These are phyloP conservation scores for Gossypium aridum DNA, from an alignment of 441 rosid genomes.

Conservation along the genomic window DNA sequence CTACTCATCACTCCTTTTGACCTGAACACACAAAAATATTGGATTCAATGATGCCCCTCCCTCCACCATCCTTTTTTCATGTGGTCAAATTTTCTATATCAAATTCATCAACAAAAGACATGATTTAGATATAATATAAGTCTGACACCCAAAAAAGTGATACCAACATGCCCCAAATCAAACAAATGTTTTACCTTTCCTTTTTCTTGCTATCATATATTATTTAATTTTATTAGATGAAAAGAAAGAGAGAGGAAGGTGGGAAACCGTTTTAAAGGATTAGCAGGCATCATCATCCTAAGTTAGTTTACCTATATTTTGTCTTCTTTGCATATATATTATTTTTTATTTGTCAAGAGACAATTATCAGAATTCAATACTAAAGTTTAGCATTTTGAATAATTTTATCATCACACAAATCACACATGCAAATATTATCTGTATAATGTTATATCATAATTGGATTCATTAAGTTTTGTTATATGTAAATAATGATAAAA, in stretches of 20 bases:
- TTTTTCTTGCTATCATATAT: not conserved
- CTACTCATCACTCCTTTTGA: slow-evolving; percentile 2
- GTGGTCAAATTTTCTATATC: slow-evolving; percentile 9
- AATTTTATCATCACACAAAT: not conserved
- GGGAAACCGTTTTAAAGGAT: slow-evolving; percentile 4
- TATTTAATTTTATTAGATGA: not conserved
- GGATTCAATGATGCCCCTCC: not conserved
- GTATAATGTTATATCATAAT: not conserved
- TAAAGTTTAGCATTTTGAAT: too few species aligned
- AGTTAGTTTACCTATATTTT: not conserved
- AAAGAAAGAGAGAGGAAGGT: not conserved
- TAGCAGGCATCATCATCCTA: not conserved
- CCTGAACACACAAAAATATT: not conserved
- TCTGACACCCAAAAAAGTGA: too few species aligned
- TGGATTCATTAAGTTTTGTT: not conserved
- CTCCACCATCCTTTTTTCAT: not conserved
- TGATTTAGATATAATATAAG: too few species aligned
- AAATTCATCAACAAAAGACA: too few species aligned
- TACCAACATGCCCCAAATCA: too few species aligned
- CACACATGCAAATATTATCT: not conserved
- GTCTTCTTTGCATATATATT: not conserved
- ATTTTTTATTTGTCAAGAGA: not conserved
- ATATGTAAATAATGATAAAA: too few species aligned
- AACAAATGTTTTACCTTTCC: not conserved
- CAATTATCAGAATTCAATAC: not conserved